phyloP scores from a whole-genome alignment of 1,139 yeast genomes.

The Blastobotrys elegans region DNA sequence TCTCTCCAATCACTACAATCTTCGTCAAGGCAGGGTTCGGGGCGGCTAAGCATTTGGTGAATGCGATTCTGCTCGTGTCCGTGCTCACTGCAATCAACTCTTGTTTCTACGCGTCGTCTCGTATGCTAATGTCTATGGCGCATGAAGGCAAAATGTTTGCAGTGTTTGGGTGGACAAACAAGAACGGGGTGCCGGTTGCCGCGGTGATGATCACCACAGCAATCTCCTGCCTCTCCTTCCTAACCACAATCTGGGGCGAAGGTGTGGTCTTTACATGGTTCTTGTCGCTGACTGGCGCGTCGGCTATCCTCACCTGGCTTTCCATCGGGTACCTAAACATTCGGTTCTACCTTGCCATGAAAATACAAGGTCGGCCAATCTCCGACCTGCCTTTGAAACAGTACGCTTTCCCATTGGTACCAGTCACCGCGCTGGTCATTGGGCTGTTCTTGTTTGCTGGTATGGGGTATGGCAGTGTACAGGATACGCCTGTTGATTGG shows the following conservation, averaged over 20 bases:
- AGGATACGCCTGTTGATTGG: constrained; percentile 39
- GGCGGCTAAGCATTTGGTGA: constrained; percentile 35
- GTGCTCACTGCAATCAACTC: constrained; percentile 53
- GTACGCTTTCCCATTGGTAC: constrained; percentile 42
- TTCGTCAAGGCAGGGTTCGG: constrained; percentile 50
- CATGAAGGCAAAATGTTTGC: constrained; percentile 47
- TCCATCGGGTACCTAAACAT: constrained; percentile 46
- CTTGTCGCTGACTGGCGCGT: constrained; percentile 48
- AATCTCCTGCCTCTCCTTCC: constrained; percentile 44
- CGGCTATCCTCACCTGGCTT: constrained; percentile 52
- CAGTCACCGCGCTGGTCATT: constrained; percentile 28
- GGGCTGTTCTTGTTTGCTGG: constrained; percentile 26
- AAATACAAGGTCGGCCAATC: constrained; percentile 17
- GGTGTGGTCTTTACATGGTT: constrained; percentile 50
- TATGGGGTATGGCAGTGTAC: constrained; percentile 38
- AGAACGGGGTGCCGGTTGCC: constrained; percentile 50
- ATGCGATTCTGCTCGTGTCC: constrained; percentile 48
- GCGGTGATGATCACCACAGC: constrained; percentile 40
- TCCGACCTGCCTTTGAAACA: constrained; percentile 47
- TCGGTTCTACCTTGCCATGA: constrained; percentile 48
- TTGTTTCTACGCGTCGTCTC: constrained; percentile 51
- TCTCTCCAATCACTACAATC: constrained; percentile 58
- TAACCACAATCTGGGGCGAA: constrained; percentile 35
- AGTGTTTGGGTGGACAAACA: constrained; percentile 45
- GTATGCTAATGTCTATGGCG: constrained; percentile 52